These are phyloP conservation scores for Hansenula sp. DNA, from an alignment of 1,139 yeast genomes.

Conservation along the genomic window DNA sequence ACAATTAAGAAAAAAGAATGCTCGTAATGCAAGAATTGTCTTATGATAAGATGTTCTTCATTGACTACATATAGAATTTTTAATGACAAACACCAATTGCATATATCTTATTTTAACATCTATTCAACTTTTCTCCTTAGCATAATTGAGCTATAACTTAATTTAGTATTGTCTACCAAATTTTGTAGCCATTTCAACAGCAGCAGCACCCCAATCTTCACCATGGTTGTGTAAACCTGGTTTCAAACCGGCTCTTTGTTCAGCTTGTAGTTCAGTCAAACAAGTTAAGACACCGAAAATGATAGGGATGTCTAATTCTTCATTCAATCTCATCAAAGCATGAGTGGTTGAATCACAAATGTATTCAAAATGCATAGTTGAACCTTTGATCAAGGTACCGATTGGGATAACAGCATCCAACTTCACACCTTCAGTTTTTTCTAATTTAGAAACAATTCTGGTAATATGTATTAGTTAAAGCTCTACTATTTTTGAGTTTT, in stretches of 20 bases:
- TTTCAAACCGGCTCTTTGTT: slow-evolving; percentile 87
- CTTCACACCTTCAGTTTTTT: slow-evolving; percentile 41
- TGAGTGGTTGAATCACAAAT: slow-evolving; percentile 88
- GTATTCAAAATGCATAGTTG: slow-evolving; percentile 97
- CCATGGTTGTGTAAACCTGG: slow-evolving; percentile 92
- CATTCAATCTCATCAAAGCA: slow-evolving; percentile 81
- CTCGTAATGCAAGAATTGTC: slow-evolving; percentile 20
- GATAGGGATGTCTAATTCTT: slow-evolving; percentile 68
- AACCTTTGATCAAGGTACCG: slow-evolving; percentile 93
- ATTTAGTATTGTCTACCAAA: slow-evolving; percentile 17
- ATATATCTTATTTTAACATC: not conserved
- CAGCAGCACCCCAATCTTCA: slow-evolving; percentile 98
- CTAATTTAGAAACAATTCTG: slow-evolving; percentile 37
- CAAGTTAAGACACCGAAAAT: slow-evolving; percentile 93
- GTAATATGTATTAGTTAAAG: not conserved
- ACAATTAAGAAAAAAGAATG: slow-evolving; percentile 45
- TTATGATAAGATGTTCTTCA: slow-evolving; percentile 8
- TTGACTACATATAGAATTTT: no score
- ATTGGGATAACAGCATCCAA: slow-evolving; percentile 90
- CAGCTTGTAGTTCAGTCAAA: slow-evolving; percentile 90
- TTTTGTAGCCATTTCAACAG: slow-evolving; percentile 89
- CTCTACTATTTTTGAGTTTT: not conserved
- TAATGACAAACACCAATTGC: not conserved
- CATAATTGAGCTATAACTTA: no score
- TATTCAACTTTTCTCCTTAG: no score